These are phyloP conservation scores for Trametes maxima DNA, from an alignment of 768 basidiomycete genomes.

Conservation along the genomic window DNA sequence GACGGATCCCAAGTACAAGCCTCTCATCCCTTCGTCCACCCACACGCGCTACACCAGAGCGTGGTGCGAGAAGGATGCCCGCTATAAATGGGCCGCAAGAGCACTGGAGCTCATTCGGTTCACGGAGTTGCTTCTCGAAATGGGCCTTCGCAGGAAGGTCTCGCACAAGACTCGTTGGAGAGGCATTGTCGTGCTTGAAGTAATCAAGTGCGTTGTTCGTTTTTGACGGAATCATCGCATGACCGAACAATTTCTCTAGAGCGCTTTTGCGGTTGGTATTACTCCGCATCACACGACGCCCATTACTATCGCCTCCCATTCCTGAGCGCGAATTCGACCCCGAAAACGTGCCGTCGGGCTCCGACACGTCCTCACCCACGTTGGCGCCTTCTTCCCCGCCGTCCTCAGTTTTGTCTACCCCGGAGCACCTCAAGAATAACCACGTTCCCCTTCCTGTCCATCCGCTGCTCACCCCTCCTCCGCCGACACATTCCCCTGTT, in stretches of 20 bases:
- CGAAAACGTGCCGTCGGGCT: constrained; percentile 57
- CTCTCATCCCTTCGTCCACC: constrained; percentile 71
- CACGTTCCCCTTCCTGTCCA: constrained; percentile 67
- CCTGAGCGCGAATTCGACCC: constrained; percentile 91
- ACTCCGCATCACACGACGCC: constrained; percentile 73
- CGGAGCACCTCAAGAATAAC: constrained; percentile 83
- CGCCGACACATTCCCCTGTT: constrained; percentile 51
- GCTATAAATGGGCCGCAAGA: constrained; percentile 82
- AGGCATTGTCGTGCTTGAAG: constrained; percentile 74
- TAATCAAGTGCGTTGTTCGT: constrained; percentile 68
- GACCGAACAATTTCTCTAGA: constrained; percentile 43
- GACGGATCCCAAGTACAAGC: constrained; percentile 67
- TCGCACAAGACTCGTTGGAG: constrained; percentile 72
- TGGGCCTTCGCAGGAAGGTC: constrained; percentile 76
- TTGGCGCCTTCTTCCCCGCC: constrained; percentile 59
- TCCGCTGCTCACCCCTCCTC: constrained; percentile 56
- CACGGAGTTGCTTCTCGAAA: constrained; percentile 86
- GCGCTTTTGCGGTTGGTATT: constrained; percentile 73
- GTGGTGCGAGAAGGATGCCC: constrained; percentile 69
- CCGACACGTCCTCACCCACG: constrained; percentile 59
- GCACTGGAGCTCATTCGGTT: constrained; percentile 76
- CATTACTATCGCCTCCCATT: constrained; percentile 74
- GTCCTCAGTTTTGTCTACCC: constrained; percentile 60
- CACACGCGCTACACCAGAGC: constrained; percentile 91
- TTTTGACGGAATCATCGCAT: background rate